These are phyloP conservation scores for Alternaria arborescens DNA, from an alignment of 2,329 filamentous ascomycete species.

Conservation along the genomic window DNA sequence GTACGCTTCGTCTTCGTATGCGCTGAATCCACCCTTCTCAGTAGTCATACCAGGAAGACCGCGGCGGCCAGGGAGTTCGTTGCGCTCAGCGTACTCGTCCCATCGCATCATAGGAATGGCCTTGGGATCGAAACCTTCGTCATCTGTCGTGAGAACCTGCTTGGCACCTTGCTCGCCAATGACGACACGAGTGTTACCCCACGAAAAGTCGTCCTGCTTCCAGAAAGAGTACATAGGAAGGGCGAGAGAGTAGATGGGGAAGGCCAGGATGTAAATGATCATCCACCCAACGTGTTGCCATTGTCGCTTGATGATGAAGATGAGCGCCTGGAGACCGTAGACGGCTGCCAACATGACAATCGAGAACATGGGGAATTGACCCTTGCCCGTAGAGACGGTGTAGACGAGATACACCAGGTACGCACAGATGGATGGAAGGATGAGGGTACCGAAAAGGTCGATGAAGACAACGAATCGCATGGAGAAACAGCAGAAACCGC, in stretches of 20 bases:
- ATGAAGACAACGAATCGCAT: constrained; percentile 98
- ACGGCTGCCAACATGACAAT: constrained; percentile 88
- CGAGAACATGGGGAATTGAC: constrained; percentile 85
- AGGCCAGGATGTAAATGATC: constrained; percentile 97
- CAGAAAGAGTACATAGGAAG: constrained; percentile 98
- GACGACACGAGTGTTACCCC: constrained; percentile 98
- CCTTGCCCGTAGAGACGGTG: constrained; percentile 70
- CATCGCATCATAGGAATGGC: constrained; percentile 94
- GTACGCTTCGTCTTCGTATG: constrained; percentile 78
- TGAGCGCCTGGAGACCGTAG: constrained; percentile 93
- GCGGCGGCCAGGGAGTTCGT: constrained; percentile 90
- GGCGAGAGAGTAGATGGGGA: constrained; percentile 90
- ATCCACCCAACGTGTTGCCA: constrained; percentile 99
- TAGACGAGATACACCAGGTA: constrained; percentile 93
- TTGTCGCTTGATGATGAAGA: constrained; percentile 95
- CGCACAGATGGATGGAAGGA: constrained; percentile 85
- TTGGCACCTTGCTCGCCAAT: constrained; percentile 93
- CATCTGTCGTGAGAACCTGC: constrained; percentile 82
- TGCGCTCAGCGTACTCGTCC: constrained; percentile 91
- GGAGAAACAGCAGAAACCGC: constrained; percentile 98
- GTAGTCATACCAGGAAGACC: constrained; percentile 62
- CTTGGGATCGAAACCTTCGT: constrained; percentile 87
- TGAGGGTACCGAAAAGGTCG: constrained; percentile 90
- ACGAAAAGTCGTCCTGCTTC: constrained; percentile 99
- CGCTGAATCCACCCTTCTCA: constrained; percentile 68